Percentiles rank a stretch among this genome's conserved stretches.
These are phyloP conservation scores for Phaeosphaeria sp. DNA, from an alignment of 2,329 filamentous ascomycete genomes.

Conservation along the genomic window DNA sequence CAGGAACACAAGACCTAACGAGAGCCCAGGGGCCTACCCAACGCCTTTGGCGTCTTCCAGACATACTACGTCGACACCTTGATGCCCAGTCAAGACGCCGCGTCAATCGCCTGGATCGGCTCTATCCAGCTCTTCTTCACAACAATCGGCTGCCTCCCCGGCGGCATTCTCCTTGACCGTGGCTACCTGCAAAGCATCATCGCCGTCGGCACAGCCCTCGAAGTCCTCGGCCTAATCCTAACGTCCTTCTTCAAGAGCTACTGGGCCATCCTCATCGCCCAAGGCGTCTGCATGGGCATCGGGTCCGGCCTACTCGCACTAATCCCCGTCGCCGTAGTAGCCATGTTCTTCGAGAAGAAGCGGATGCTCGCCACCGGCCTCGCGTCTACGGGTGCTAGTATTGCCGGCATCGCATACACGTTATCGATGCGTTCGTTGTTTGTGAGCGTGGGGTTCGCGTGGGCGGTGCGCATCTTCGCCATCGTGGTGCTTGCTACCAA, in stretches of 20 bases:
- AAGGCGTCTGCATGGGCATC: constrained; percentile 45
- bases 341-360: constrained; percentile 45
- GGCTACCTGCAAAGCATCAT: constrained; percentile 41
- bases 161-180: constrained; percentile 37
- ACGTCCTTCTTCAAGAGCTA: constrained; percentile 27
- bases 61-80: constrained; percentile 36
- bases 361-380: constrained; percentile 43
- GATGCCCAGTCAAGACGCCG: constrained; percentile 18
- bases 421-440: constrained; percentile 40
- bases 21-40: constrained; percentile 25
- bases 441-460: constrained; percentile 36
- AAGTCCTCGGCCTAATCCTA: constrained; percentile 29
- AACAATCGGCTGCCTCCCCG: constrained; percentile 39
- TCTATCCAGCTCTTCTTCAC: constrained; percentile 45
- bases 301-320: constrained; percentile 42
- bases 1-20: background rate
- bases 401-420: constrained; percentile 45
- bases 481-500: constrained; percentile 19
- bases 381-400: constrained; percentile 41
- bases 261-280: constrained; percentile 36
- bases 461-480: constrained; percentile 32
- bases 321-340: constrained; percentile 33
- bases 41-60: constrained; percentile 42
- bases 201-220: constrained; percentile 33
- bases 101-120: constrained; percentile 46